phyloP scores from a whole-genome alignment of 768 basidiomycete genomes.

The Suillus placidus region DNA sequence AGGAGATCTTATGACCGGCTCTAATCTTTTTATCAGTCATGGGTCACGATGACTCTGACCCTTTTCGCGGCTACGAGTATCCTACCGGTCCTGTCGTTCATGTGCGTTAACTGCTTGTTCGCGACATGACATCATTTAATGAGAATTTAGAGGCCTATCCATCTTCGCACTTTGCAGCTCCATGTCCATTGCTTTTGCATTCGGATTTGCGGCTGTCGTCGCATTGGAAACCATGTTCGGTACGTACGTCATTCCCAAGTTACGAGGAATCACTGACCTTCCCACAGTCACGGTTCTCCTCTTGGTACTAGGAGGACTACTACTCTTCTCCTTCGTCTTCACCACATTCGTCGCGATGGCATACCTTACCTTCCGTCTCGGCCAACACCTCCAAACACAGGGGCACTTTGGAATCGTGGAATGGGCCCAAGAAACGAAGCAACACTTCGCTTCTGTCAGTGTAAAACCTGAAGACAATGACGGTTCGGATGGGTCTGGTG shows the following conservation, averaged over 20 bases:
- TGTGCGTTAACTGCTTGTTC: slow-evolving; percentile 35
- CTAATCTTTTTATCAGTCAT: slow-evolving; percentile 36
- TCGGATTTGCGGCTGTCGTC: slow-evolving; percentile 35
- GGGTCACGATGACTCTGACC: slow-evolving; percentile 27
- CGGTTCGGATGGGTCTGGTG: slow-evolving; percentile 28
- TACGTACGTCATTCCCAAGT: slow-evolving; percentile 17
- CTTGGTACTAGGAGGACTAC: slow-evolving; percentile 33
- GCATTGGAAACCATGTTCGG: slow-evolving; percentile 33
- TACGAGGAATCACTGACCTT: slow-evolving; percentile 5
- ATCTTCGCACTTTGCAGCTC: slow-evolving; percentile 40
- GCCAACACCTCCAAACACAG: slow-evolving; percentile 36
- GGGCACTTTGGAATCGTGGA: slow-evolving; percentile 35
- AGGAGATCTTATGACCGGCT: slow-evolving; percentile 1
- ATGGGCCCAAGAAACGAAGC: slow-evolving; percentile 33
- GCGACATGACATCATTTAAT: slow-evolving; percentile 15
- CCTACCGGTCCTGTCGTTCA: slow-evolving; percentile 38
- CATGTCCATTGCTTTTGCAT: slow-evolving; percentile 40
- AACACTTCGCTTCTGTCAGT: slow-evolving; percentile 20
- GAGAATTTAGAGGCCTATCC: slow-evolving; percentile 30
- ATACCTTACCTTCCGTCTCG: slow-evolving; percentile 39
- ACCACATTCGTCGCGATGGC: slow-evolving; percentile 33
- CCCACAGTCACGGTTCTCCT: slow-evolving; percentile 38
- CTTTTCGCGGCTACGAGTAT: slow-evolving; percentile 42
- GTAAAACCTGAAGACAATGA: slow-evolving; percentile 24
- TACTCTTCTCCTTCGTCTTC: slow-evolving; percentile 37